Evolutionary conservation across 2,329 filamentous ascomycete genomes (phyloP).

Genomic region (Hypoxylon sp.): DNA sequence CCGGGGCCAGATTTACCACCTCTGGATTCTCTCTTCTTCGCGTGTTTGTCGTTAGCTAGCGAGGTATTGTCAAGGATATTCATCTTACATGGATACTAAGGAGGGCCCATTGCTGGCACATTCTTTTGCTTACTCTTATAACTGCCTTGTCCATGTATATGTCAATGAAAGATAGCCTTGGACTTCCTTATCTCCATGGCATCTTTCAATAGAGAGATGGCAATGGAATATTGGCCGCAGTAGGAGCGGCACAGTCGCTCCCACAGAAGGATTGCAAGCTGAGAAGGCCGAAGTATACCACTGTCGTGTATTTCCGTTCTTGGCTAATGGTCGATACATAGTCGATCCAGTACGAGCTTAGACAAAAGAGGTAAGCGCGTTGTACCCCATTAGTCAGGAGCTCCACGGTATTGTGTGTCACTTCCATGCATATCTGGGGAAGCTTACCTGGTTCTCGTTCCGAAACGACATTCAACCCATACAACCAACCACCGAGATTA

Average conservation of each 20-base stretch:
- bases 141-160: too few species aligned
- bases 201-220: background rate
- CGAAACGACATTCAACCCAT: slow-evolving; percentile 16
- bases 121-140: background rate
- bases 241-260: background rate
- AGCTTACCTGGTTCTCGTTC: background rate
- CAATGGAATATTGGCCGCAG: background rate
- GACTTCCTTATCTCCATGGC: background rate
- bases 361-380: background rate
- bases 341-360: background rate
- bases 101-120: background rate
- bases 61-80: background rate
- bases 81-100: background rate
- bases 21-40: background rate
- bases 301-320: background rate
- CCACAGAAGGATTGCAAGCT: too few species aligned
- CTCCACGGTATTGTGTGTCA: background rate
- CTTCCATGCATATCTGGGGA: background rate
- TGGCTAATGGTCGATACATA: background rate
- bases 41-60: background rate
- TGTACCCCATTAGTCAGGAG: background rate
- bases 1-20: too few species aligned
- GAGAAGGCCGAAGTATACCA: background rate
- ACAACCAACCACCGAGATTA: slow-evolving; percentile 4
- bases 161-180: background rate